Conservation (phyloP, 2,329 filamentous ascomycete genomes). For the Fusarium sp. region DNA sequence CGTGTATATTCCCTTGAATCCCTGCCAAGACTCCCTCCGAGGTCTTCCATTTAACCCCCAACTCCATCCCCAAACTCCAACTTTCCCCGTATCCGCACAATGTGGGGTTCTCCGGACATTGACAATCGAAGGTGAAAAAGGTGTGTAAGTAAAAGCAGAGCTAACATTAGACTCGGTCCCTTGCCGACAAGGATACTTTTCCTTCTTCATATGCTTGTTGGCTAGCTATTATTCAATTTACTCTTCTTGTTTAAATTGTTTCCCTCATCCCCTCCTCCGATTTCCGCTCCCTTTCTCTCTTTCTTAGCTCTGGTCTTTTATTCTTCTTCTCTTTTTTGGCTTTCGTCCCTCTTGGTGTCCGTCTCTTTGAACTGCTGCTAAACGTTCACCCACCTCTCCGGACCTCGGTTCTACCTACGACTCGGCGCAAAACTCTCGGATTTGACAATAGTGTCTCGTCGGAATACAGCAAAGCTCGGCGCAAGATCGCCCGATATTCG, state of each 20-base stretch:
- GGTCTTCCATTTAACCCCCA: slow-evolving; percentile 33
- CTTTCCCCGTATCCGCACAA: slow-evolving; percentile 24
- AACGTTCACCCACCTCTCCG: slow-evolving; percentile 28
- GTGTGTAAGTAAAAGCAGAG: slow-evolving; percentile 33
- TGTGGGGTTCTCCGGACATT: slow-evolving; percentile 41
- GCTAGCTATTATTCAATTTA: not conserved
- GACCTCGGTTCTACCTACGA: slow-evolving; percentile 41
- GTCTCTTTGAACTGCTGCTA: not conserved
- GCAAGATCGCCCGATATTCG: slow-evolving; percentile 2
- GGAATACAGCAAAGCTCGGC: slow-evolving; percentile 8
- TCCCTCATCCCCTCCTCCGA: slow-evolving; percentile 16
- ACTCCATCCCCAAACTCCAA: slow-evolving; percentile 26
- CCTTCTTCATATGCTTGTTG: slow-evolving; percentile 20
- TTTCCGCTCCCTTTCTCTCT: slow-evolving; percentile 15
- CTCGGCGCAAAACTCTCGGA: slow-evolving; percentile 25
- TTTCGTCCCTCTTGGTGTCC: slow-evolving; percentile 1
- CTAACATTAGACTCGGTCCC: slow-evolving; percentile 23
- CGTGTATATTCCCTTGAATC: not conserved
- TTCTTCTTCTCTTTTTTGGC: not conserved
- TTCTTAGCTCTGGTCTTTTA: slow-evolving; percentile 12
- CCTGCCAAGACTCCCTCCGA: slow-evolving; percentile 29
- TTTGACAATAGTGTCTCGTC: not conserved
- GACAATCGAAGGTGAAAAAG: slow-evolving; percentile 12
- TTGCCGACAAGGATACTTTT: slow-evolving; percentile 26
- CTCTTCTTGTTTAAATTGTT: slow-evolving; percentile 29